Percentiles rank a stretch among this genome's conserved stretches.
These are phyloP conservation scores for Betula pendula DNA, from an alignment of 306 rosid genomes.

Conservation along the genomic window DNA sequence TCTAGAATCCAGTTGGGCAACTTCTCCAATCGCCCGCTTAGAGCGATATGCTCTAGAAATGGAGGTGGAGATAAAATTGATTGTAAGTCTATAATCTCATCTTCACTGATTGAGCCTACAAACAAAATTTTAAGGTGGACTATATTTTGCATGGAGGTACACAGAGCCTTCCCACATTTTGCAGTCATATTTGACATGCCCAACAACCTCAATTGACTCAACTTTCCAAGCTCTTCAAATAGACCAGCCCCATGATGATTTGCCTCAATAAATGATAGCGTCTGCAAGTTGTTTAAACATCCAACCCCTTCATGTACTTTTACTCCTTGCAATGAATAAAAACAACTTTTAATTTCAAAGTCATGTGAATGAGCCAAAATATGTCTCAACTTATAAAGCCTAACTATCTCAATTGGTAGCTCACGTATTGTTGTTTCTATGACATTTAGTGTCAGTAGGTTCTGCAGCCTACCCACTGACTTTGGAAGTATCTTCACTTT, in stretches of 20 bases:
- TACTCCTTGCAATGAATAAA: not conserved
- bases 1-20: constrained; percentile 24
- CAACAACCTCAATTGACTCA: constrained; percentile 6
- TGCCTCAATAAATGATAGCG: not conserved
- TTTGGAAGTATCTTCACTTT: constrained; percentile 5
- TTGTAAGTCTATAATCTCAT: constrained; percentile 18
- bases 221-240: not conserved
- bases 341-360: not conserved
- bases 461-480: constrained; percentile 1
- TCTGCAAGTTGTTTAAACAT: not conserved
- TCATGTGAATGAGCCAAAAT: constrained; percentile 7
- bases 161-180: not conserved
- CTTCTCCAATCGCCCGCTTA: constrained; percentile 8
- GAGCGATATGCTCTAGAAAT: constrained; percentile 1
- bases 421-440: not conserved
- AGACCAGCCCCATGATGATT: not conserved
- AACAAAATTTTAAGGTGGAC: constrained; percentile 8
- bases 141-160: constrained; percentile 7
- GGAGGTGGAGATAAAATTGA: not conserved
- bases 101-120: not conserved
- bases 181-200: not conserved
- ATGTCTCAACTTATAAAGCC: not conserved
- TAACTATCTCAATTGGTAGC: not conserved
- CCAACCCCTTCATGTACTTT: constrained; percentile 16
- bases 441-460: not conserved